phyloP scores from a whole-genome alignment of 1,139 yeast genomes.

The Lodderomyces metapsilosis region DNA sequence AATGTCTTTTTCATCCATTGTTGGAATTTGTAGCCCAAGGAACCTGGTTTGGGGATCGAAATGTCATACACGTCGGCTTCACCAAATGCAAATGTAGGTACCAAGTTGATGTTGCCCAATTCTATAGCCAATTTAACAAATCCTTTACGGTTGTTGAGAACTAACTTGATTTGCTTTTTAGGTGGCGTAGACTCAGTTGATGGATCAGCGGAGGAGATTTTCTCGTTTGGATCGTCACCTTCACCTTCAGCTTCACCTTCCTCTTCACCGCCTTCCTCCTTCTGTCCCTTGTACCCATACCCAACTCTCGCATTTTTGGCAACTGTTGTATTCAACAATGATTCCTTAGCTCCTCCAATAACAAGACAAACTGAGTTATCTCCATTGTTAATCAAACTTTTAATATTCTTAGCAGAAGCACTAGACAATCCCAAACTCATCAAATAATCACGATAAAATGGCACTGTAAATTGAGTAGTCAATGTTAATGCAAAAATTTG shows the following conservation, averaged over 20 bases:
- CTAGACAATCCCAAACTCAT: constrained; percentile 81
- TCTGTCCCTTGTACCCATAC: constrained; percentile 42
- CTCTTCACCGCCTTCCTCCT: constrained; percentile 7
- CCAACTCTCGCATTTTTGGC: constrained; percentile 36
- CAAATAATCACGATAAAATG: constrained; percentile 84
- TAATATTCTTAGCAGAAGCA: constrained; percentile 75
- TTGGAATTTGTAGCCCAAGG: constrained; percentile 58
- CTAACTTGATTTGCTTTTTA: constrained; percentile 42
- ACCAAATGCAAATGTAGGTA: constrained; percentile 91
- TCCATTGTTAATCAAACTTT: constrained; percentile 59
- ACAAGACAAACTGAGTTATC: constrained; percentile 82
- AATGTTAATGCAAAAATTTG: constrained; percentile 76
- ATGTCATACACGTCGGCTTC: constrained; percentile 80
- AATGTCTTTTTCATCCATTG: constrained; percentile 64
- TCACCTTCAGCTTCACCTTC: constrained; percentile 10
- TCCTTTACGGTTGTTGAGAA: constrained; percentile 78
- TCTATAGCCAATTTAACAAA: constrained; percentile 85
- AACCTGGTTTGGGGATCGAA: constrained; percentile 51
- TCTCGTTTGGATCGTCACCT: constrained; percentile 20
- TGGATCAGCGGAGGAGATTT: neutral
- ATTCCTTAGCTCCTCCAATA: constrained; percentile 94
- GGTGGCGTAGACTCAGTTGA: neutral
- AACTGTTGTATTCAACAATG: constrained; percentile 54
- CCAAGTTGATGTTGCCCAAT: constrained; percentile 72
- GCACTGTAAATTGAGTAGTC: constrained; percentile 81